Evolutionary conservation across 768 basidiomycete genomes (phyloP).

Genomic region (Auriculariales sp.): DNA sequence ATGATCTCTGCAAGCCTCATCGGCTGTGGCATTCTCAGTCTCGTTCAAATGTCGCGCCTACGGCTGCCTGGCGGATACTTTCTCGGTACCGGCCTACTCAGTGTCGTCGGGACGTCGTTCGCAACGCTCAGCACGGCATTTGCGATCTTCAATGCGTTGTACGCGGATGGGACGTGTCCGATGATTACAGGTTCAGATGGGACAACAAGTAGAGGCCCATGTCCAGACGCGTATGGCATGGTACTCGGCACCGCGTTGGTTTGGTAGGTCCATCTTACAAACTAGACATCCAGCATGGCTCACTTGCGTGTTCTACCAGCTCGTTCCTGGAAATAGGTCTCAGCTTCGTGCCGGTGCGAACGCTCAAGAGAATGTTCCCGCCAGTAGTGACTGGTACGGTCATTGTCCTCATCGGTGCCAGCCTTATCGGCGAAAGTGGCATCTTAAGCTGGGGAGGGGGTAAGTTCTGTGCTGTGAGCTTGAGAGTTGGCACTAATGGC

Average conservation of each 20-base stretch:
- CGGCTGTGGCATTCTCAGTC: slow-evolving; percentile 59
- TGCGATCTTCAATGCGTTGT: slow-evolving; percentile 63
- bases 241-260: slow-evolving; percentile 37
- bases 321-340: slow-evolving; percentile 69
- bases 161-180: slow-evolving; percentile 65
- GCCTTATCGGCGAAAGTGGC: slow-evolving; percentile 60
- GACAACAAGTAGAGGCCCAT: slow-evolving; percentile 38
- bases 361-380: slow-evolving; percentile 56
- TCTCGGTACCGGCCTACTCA: slow-evolving; percentile 67
- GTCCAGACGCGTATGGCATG: slow-evolving; percentile 72
- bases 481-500: too few species aligned
- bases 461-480: too few species aligned
- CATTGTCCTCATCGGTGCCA: slow-evolving; percentile 66
- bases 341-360: slow-evolving; percentile 54
- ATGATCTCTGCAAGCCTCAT: slow-evolving; percentile 74
- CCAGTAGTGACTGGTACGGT: slow-evolving; percentile 74
- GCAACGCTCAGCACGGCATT: slow-evolving; percentile 62
- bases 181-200: slow-evolving; percentile 43
- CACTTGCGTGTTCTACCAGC: slow-evolving; percentile 59
- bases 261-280: neutral
- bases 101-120: slow-evolving; percentile 72
- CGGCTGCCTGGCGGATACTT: slow-evolving; percentile 47
- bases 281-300: slow-evolving; percentile 1
- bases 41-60: slow-evolving; percentile 66
- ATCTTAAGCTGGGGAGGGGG: slow-evolving; percentile 74